phyloP scores from a whole-genome alignment of 139 green algal species.

The Picochlorum sp. region DNA sequence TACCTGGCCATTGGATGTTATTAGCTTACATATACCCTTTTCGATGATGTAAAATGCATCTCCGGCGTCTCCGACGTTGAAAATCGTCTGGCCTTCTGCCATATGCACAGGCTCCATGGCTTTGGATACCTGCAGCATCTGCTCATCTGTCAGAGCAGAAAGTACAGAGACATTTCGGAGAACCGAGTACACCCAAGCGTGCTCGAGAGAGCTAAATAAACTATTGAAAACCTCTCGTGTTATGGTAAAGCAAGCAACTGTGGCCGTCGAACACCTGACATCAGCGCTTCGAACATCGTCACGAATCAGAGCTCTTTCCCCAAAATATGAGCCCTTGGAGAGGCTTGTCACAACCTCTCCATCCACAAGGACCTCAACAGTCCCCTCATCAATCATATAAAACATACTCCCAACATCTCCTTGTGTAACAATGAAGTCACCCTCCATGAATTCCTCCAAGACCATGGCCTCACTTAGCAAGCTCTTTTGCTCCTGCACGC shows the following conservation, averaged over 20 bases:
- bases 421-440: constrained; percentile 38
- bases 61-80: constrained; percentile 39
- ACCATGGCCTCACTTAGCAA: constrained; percentile 69
- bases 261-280: constrained; percentile 2
- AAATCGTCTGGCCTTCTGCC: constrained; percentile 40
- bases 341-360: constrained; percentile 25
- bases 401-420: constrained; percentile 45
- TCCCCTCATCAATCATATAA: constrained; percentile 63
- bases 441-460: constrained; percentile 37
- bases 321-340: constrained; percentile 57
- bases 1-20: constrained; percentile 34
- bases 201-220: constrained; percentile 75
- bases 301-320: constrained; percentile 63
- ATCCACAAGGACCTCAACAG: constrained; percentile 24
- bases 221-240: constrained; percentile 50
- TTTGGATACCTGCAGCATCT: constrained; percentile 68
- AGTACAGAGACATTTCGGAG: constrained; percentile 76
- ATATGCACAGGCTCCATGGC: constrained; percentile 36
- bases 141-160: constrained; percentile 55
- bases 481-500: constrained; percentile 42
- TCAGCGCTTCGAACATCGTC: constrained; percentile 25
- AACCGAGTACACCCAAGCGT: constrained; percentile 74
- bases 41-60: constrained; percentile 85
- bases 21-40: constrained; percentile 63
- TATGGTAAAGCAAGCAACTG: constrained; percentile 53